Base-by-base conservation (phyloP, 2,329 filamentous ascomycete genomes). In the Neonectria coccinea region DNA sequence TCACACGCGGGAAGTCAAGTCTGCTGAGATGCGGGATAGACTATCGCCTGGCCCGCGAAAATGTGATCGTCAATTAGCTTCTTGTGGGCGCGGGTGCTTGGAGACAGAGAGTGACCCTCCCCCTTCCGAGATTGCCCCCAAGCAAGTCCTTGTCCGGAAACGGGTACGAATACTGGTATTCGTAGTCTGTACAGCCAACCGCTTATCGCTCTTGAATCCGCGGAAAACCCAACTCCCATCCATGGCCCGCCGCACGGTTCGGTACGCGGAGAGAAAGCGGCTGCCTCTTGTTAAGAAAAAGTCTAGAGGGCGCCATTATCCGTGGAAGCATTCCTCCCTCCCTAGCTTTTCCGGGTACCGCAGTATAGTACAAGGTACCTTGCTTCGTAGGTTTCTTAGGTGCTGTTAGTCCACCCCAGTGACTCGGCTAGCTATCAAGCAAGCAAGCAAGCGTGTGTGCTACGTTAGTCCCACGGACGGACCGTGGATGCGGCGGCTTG, bases 111-210 rank as follows among this genome's bases (percentile, higher is more conserved):
- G 48, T 33, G 25, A 42, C 29, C 29, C 44, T 39, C 54, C 44
- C 44, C 54, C 56, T 51, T 39, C 45, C 25, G 61, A 64, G 59
- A 64, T 64, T 64, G 50, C 42, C 4, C 31, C 59, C 56, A 56
- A 55, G 25, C 25, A 25, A 29, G 29, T 29, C 9, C 29, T 10
- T 10, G 29, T 29, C 29, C 29, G 36, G 36, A 39, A 39, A 39
- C 36, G 36, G 36, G 36, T 39, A 39, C 36, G 36, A 39, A n/a
- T n/a, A 39, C 36, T 25, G 25, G 25, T 25, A 25, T 25, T 25
- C 25, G 25, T n/a, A n/a, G n/a, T n/a, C n/a, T n/a, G n/a, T 25
- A 25, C 25, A 25, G 3, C 25, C 25, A 5, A 25, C 29, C 14
- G 36, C 14, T 39, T 6, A 5, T 39, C 36, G 36, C 36, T 39